Conservation (phyloP, 352 stramenopile species). For the Phytopythium cucurbitacearum region DNA sequence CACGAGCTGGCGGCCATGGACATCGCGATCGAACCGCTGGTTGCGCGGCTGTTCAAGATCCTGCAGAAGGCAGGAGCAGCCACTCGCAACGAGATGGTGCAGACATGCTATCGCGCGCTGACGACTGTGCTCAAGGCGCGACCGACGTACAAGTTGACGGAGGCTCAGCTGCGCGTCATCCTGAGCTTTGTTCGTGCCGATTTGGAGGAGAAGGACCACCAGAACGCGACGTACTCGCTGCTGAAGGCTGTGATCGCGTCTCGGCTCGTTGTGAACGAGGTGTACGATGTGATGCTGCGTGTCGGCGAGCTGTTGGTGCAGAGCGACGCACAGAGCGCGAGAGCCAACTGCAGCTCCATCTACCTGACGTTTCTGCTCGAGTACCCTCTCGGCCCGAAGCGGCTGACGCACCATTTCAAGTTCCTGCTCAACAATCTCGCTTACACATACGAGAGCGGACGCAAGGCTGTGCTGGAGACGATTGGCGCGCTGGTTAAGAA, state of each 20-base stretch:
- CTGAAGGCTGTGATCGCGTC: constrained; percentile 91
- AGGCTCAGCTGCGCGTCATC: constrained; percentile 79
- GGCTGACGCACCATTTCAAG: constrained; percentile 92
- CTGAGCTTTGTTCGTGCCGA: constrained; percentile 91
- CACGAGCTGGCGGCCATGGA: constrained; percentile 88
- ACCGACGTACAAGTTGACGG: constrained; percentile 47
- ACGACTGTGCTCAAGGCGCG: constrained; percentile 86
- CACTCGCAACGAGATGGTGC: constrained; percentile 93
- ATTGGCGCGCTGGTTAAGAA: constrained; percentile 89
- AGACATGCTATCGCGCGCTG: constrained; percentile 93
- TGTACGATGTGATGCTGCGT: constrained; percentile 96
- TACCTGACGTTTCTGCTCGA: constrained; percentile 92
- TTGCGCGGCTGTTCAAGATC: constrained; percentile 92
- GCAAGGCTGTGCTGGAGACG: constrained; percentile 88
- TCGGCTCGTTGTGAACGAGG: constrained; percentile 90
- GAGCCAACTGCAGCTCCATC: constrained; percentile 74
- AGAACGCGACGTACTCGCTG: constrained; percentile 93
- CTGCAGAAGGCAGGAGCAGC: constrained; percentile 85
- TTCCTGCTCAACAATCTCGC: constrained; percentile 95
- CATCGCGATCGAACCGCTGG: constrained; percentile 71
- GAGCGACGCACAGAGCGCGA: constrained; percentile 86
- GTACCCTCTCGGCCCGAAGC: constrained; percentile 93
- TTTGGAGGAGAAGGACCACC: constrained; percentile 91
- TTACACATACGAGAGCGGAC: constrained; percentile 94
- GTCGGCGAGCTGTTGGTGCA: constrained; percentile 93